Conservation (phyloP, 371 early-diverging fungal species). For the Mucor racemosus region DNA sequence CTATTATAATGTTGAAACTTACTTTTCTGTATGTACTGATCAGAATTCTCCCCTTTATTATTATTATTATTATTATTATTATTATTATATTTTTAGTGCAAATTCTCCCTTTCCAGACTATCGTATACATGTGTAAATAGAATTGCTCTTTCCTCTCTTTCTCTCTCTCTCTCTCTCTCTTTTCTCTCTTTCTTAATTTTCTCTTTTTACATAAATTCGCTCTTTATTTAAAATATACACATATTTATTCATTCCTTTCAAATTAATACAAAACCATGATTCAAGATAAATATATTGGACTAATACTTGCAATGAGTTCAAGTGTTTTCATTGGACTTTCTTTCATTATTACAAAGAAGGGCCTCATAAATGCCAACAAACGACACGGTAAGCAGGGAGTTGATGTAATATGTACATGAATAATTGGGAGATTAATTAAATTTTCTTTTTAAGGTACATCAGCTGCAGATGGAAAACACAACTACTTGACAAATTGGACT, state of each 20-base stretch:
- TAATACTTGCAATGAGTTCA: slow-evolving; percentile 81
- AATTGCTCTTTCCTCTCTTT: neutral
- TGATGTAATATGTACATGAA: neutral
- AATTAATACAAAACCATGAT: slow-evolving; percentile 33
- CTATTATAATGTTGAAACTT: neutral
- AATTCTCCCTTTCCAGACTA: slow-evolving; percentile 7
- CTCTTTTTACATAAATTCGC: neutral
- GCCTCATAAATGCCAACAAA: slow-evolving; percentile 71
- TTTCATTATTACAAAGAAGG: slow-evolving; percentile 88
- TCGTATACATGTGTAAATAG: slow-evolving; percentile 1
- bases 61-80: neutral
- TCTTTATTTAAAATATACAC: neutral
- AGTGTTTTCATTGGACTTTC: slow-evolving; percentile 82
- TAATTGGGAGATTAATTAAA: slow-evolving; percentile 7
- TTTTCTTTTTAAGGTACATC: slow-evolving; percentile 39
- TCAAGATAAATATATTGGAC: slow-evolving; percentile 83
- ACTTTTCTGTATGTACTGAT: neutral
- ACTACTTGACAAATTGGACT: slow-evolving; percentile 43
- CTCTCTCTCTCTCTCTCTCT: slow-evolving; percentile 1
- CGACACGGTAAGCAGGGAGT: slow-evolving; percentile 34
- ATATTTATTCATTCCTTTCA: neutral
- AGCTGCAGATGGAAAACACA: slow-evolving; percentile 62
- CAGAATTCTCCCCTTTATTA: slow-evolving; percentile 2
- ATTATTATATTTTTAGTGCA: slow-evolving; percentile 15
- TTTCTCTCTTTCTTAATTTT: slow-evolving; percentile 6